Conservation (phyloP, 176 grass and related monocot genomes). For the Typha latifolia region DNA sequence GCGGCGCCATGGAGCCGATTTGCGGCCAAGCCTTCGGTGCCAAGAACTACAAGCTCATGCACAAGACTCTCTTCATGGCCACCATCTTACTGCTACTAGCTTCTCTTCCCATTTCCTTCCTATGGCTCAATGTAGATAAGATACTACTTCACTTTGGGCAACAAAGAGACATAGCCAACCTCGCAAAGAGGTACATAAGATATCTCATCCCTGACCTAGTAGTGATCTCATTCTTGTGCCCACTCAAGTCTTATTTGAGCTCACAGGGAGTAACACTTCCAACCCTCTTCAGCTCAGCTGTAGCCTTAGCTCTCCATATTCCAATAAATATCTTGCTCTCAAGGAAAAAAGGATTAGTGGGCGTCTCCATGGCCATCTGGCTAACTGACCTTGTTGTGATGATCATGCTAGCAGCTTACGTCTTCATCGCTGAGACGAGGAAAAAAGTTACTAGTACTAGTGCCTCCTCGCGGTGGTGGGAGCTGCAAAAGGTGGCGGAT, state of each 20-base stretch:
- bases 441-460: neutral
- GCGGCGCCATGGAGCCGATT: conserved; percentile 83
- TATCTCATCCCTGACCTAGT: conserved; percentile 62
- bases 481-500: conserved; percentile 11
- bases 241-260: conserved; percentile 74
- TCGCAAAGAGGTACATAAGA: conserved; percentile 33
- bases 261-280: conserved; percentile 74
- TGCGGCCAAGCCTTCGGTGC: conserved; percentile 94
- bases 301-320: conserved; percentile 54
- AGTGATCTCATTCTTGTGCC: conserved; percentile 51
- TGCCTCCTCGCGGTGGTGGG: conserved; percentile 10
- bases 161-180: conserved; percentile 41
- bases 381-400: conserved; percentile 45
- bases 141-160: conserved; percentile 61
- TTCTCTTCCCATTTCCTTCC: conserved; percentile 45
- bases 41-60: conserved; percentile 51
- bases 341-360: conserved; percentile 33
- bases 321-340: conserved; percentile 49
- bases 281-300: conserved; percentile 37
- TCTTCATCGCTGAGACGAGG: conserved; percentile 19
- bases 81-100: conserved; percentile 41
- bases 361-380: conserved; percentile 61
- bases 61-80: conserved; percentile 53
- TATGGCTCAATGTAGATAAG: conserved; percentile 64
- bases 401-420: conserved; percentile 37